phyloP scores from a whole-genome alignment of 306 rosid genomes.

The Hylodesmum podocarpum region DNA sequence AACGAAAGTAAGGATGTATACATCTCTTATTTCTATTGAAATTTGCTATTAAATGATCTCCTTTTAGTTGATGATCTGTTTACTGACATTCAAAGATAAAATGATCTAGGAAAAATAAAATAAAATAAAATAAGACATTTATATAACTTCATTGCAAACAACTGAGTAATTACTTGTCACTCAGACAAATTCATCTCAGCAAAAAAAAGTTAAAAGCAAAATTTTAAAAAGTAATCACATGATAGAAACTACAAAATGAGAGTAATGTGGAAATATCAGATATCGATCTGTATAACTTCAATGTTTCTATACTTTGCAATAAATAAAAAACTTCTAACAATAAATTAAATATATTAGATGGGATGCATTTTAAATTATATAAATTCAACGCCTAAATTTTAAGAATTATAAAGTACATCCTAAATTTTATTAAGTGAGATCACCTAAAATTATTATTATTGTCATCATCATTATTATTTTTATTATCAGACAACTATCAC shows the following conservation, averaged over 20 bases:
- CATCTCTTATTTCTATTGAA: background rate
- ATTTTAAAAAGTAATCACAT: background rate
- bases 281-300: background rate
- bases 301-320: background rate
- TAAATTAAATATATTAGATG: background rate
- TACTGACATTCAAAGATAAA: background rate
- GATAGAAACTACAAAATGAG: background rate
- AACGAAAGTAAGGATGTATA: background rate
- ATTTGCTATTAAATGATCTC: background rate
- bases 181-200: background rate
- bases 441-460: background rate
- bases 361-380: background rate
- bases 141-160: background rate
- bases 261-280: background rate
- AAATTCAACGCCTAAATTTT: background rate
- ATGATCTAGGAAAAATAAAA: background rate
- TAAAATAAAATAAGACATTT: too few relatives aligned
- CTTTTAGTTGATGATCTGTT: background rate
- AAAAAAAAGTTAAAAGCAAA: background rate
- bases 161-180: background rate
- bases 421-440: conserved; percentile 3
- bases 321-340: background rate
- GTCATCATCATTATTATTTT: background rate
- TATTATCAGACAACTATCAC: background rate
- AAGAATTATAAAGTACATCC: background rate